Evolutionary conservation across 1,284 basidiomycete species (phyloP).

Genomic region (Singerocomus inundabilis): DNA sequence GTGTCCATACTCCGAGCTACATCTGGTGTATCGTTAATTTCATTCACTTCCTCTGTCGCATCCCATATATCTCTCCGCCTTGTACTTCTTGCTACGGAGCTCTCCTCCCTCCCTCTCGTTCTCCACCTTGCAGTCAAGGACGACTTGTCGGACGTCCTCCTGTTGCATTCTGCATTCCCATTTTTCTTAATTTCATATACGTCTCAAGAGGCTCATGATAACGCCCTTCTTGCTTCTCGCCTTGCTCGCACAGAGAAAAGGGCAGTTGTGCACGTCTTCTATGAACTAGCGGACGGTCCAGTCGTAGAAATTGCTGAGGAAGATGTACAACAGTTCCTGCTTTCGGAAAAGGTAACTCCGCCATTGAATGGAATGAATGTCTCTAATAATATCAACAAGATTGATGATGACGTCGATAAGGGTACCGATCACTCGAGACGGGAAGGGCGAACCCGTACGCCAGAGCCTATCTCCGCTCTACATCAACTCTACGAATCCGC

Average conservation of each 20-base stretch:
- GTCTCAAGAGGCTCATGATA: slow-evolving; percentile 68
- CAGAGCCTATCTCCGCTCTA: slow-evolving; percentile 27
- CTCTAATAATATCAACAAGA: slow-evolving; percentile 29
- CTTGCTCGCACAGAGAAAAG: slow-evolving; percentile 58
- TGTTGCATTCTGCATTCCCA: slow-evolving; percentile 56
- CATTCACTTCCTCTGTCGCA: slow-evolving; percentile 41
- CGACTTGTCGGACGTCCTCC: slow-evolving; percentile 58
- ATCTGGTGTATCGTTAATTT: slow-evolving; percentile 42
- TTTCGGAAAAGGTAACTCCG: slow-evolving; percentile 39
- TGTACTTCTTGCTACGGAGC: slow-evolving; percentile 46
- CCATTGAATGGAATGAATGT: slow-evolving; percentile 21
- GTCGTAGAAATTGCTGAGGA: slow-evolving; percentile 57
- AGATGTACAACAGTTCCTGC: slow-evolving; percentile 56
- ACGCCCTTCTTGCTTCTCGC: slow-evolving; percentile 68
- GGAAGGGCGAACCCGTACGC: too few species aligned
- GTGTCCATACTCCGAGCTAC: slow-evolving; percentile 47
- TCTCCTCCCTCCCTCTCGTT: slow-evolving; percentile 46
- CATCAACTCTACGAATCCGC: slow-evolving; percentile 63
- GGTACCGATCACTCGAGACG: not conserved
- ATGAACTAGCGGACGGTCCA: slow-evolving; percentile 37
- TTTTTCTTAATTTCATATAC: slow-evolving; percentile 64
- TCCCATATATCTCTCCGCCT: slow-evolving; percentile 40
- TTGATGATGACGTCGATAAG: slow-evolving; percentile 8
- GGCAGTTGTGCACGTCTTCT: slow-evolving; percentile 82
- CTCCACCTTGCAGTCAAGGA: slow-evolving; percentile 49